Evolutionary conservation across 768 basidiomycete genomes (phyloP).

Genomic region (Daedaleopsis sinensis): DNA sequence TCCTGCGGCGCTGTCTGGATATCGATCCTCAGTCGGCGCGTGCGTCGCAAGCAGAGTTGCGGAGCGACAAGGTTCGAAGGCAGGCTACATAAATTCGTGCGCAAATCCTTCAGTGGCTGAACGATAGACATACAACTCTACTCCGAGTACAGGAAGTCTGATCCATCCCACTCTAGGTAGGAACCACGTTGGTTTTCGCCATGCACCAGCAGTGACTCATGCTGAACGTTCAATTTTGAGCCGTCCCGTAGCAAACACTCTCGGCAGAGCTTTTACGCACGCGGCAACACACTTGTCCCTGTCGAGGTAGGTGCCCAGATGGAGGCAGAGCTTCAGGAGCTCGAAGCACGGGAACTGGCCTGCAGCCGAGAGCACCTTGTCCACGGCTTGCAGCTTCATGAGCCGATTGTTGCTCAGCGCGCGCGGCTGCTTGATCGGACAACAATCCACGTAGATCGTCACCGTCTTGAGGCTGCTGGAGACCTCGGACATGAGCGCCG

Average conservation of each 20-base stretch:
- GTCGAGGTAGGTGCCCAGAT: not conserved
- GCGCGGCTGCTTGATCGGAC: no score
- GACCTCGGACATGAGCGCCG: not conserved
- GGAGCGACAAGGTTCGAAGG: constrained; percentile 1
- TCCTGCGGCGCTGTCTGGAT: constrained; percentile 8
- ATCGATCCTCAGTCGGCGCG: constrained; percentile 2
- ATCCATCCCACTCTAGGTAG: no score
- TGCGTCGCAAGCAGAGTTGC: constrained; percentile 2
- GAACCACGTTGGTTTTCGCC: no score
- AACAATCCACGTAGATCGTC: no score
- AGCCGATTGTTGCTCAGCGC: no score
- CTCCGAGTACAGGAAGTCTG: no score
- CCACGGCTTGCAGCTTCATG: not conserved
- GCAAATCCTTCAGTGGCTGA: no score
- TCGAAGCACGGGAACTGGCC: not conserved
- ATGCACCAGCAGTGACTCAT: no score
- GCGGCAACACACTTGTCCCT: not conserved
- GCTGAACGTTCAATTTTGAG: not conserved
- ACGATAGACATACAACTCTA: no score
- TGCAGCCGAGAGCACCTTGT: not conserved
- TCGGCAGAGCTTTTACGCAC: not conserved
- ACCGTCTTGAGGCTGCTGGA: no score
- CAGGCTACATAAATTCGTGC: no score
- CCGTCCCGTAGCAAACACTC: not conserved
- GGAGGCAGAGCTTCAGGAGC: not conserved